Percentiles rank a stretch among this genome's conserved stretches.
Conservation (phyloP, 2,329 filamentous ascomycete species). For the Chrysosphaeria jannelii region DNA sequence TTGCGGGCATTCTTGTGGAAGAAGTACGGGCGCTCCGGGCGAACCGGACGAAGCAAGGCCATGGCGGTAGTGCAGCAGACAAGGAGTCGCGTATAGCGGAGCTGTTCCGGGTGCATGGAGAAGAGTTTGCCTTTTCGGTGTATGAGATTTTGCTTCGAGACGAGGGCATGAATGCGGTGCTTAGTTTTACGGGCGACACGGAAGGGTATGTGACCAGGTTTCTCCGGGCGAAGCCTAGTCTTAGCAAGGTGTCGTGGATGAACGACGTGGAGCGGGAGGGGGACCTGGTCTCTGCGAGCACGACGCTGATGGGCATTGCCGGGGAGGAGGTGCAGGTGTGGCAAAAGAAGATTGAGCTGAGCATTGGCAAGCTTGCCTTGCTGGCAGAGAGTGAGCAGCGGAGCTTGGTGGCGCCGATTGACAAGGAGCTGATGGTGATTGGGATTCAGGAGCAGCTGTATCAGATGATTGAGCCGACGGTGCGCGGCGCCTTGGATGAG, state of each 20-base stretch:
- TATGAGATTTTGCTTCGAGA: slow-evolving; percentile 49
- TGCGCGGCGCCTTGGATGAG: slow-evolving; percentile 47
- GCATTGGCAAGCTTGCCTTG: slow-evolving; percentile 54
- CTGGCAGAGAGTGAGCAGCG: slow-evolving; percentile 25
- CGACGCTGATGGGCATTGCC: slow-evolving; percentile 37
- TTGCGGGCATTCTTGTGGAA: slow-evolving; percentile 24
- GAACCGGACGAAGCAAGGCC: slow-evolving; percentile 8
- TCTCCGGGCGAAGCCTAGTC: slow-evolving; percentile 36
- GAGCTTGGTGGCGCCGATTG: slow-evolving; percentile 17
- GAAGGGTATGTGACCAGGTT: slow-evolving; percentile 46
- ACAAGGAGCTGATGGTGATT: slow-evolving; percentile 35
- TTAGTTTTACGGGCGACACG: slow-evolving; percentile 41
- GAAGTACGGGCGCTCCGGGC: slow-evolving; percentile 16
- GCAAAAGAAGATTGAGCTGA: slow-evolving; percentile 82
- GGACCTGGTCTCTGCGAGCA: slow-evolving; percentile 42
- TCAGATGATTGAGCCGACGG: slow-evolving; percentile 33
- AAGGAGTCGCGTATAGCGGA: slow-evolving; percentile 17
- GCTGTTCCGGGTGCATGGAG: slow-evolving; percentile 32
- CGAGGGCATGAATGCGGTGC: slow-evolving; percentile 32
- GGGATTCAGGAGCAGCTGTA: slow-evolving; percentile 57
- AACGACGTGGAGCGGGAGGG: slow-evolving; percentile 58
- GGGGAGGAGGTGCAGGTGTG: slow-evolving; percentile 59
- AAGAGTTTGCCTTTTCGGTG: slow-evolving; percentile 41
- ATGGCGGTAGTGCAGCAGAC: slow-evolving; percentile 11
- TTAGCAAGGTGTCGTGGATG: slow-evolving; percentile 73